These are phyloP conservation scores for Curvularia spicifera DNA, from an alignment of 2,329 filamentous ascomycete species.

Conservation along the genomic window DNA sequence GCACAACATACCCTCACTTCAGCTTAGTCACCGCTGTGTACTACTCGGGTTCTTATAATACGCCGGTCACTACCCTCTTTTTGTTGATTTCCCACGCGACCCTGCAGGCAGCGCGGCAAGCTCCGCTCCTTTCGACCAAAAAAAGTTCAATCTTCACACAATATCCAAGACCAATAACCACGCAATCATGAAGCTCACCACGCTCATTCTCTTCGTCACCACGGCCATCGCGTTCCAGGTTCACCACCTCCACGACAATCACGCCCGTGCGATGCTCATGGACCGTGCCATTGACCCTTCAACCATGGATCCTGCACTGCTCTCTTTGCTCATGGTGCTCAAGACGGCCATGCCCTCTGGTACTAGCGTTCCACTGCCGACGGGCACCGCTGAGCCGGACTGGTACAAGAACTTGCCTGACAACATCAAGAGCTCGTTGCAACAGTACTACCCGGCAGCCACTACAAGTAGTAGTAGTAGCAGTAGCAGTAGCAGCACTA, in stretches of 20 bases:
- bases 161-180: neutral
- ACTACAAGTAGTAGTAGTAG: neutral
- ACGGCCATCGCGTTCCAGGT: neutral
- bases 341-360: slow-evolving; percentile 22
- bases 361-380: slow-evolving; percentile 10
- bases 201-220: slow-evolving; percentile 11
- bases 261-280: neutral
- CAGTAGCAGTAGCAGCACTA: neutral
- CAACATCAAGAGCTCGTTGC: slow-evolving; percentile 21
- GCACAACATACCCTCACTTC: neutral
- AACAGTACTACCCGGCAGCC: slow-evolving; percentile 20
- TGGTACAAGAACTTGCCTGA: slow-evolving; percentile 25
- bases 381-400: slow-evolving; percentile 15
- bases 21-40: neutral
- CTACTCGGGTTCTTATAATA: neutral
- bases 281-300: slow-evolving; percentile 19
- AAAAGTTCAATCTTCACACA: neutral
- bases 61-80: neutral
- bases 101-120: neutral
- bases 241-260: neutral
- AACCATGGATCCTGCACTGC: slow-evolving; percentile 22
- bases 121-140: neutral
- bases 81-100: neutral
- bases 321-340: slow-evolving; percentile 26
- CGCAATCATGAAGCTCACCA: slow-evolving; percentile 12